Percentiles rank a stretch among this genome's conserved stretches.
These are phyloP conservation scores for Metarhizium sp. DNA, from an alignment of 2,329 filamentous ascomycete genomes.

Conservation along the genomic window DNA sequence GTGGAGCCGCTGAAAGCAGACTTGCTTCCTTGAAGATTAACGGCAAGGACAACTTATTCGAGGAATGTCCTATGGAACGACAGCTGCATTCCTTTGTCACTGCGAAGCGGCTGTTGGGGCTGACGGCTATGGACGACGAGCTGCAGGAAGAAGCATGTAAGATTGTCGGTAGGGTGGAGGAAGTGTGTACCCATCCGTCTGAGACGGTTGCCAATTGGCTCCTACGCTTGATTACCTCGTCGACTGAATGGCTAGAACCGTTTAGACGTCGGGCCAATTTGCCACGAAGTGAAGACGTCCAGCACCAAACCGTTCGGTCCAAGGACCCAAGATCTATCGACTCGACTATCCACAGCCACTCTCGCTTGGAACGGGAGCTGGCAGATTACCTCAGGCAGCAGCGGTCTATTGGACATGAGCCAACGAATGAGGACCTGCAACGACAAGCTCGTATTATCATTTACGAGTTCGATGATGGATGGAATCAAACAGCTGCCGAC, in stretches of 20 bases:
- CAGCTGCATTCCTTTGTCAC: slow-evolving; percentile 45
- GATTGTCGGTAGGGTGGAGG: slow-evolving; percentile 48
- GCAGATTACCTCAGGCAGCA: slow-evolving; percentile 40
- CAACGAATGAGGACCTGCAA: slow-evolving; percentile 46
- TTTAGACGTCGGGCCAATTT: slow-evolving; percentile 49
- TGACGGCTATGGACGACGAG: slow-evolving; percentile 50
- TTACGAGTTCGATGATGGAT: slow-evolving; percentile 52
- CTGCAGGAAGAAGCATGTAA: slow-evolving; percentile 50
- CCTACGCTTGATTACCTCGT: slow-evolving; percentile 39
- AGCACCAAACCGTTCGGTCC: slow-evolving; percentile 36
- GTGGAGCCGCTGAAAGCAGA: slow-evolving; percentile 35
- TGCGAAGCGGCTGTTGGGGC: slow-evolving; percentile 40
- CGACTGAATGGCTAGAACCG: slow-evolving; percentile 43
- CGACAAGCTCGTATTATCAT: slow-evolving; percentile 50
- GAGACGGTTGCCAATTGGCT: slow-evolving; percentile 47
- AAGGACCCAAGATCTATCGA: slow-evolving; percentile 46
- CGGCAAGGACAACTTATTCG: slow-evolving; percentile 48
- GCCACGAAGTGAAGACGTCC: slow-evolving; percentile 46
- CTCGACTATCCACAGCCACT: slow-evolving; percentile 50
- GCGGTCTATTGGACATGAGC: slow-evolving; percentile 34
- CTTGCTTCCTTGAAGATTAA: slow-evolving; percentile 44
- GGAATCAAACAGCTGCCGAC: slow-evolving; percentile 56
- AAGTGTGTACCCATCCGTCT: slow-evolving; percentile 37
- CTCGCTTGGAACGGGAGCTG: slow-evolving; percentile 45
- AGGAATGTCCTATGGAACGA: slow-evolving; percentile 45